Evolutionary conservation across 2,329 filamentous ascomycete species (phyloP).

Genomic region (Scedosporium dehoogii): DNA sequence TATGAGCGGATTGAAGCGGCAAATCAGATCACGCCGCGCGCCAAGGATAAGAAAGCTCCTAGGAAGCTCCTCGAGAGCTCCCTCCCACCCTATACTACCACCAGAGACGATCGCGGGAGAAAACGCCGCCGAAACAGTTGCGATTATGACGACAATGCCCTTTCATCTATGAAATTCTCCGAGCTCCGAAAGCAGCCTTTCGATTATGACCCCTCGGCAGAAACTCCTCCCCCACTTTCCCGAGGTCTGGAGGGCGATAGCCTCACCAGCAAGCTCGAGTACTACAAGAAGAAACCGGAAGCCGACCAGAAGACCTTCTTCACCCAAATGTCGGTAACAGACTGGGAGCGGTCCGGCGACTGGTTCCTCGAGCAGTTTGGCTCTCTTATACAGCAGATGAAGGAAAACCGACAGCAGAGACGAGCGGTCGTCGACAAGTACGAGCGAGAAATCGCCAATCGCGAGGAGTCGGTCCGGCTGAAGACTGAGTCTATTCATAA

Average conservation of each 20-base stretch:
- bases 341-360: conserved; percentile 51
- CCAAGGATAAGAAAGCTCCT: conserved; percentile 12
- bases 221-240: conserved; percentile 22
- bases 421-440: conserved; percentile 39
- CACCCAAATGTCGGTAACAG: conserved; percentile 39
- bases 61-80: conserved; percentile 15
- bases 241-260: conserved; percentile 26
- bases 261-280: conserved; percentile 37
- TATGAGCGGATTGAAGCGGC: conserved; percentile 11
- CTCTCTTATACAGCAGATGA: conserved; percentile 36
- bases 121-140: conserved; percentile 34
- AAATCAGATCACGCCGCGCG: conserved; percentile 3
- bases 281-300: conserved; percentile 36
- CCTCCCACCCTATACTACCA: conserved; percentile 10
- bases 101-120: conserved; percentile 13
- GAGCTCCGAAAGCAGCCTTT: conserved; percentile 43
- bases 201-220: conserved; percentile 43
- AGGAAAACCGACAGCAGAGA: conserved; percentile 37
- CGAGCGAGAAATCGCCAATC: conserved; percentile 43
- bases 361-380: conserved; percentile 49
- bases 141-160: conserved; percentile 47
- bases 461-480: conserved; percentile 43
- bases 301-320: conserved; percentile 41
- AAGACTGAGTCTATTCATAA: conserved; percentile 44
- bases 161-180: conserved; percentile 43